phyloP scores from a whole-genome alignment of 306 rosid species.

The Fragaria nilgerrensis region DNA sequence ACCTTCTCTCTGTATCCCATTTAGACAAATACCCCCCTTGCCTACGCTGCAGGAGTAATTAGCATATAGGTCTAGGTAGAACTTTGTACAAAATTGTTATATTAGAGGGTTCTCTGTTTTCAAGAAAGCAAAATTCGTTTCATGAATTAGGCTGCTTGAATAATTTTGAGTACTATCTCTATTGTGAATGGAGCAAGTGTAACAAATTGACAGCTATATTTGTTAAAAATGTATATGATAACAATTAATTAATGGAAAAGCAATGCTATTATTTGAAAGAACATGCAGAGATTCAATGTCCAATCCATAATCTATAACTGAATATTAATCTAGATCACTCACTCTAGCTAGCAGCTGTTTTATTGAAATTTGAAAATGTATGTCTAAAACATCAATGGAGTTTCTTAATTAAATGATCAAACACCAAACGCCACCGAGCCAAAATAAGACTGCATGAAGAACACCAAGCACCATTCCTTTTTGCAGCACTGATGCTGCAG shows the following conservation, averaged over 20 bases:
- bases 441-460: not conserved
- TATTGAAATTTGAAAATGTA: not conserved
- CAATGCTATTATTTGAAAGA: not conserved
- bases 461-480: not conserved
- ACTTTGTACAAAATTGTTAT: not conserved
- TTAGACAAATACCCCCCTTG: not conserved
- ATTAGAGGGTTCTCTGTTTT: not conserved
- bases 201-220: not conserved
- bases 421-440: not conserved
- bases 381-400: not conserved
- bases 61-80: not conserved
- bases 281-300: not conserved
- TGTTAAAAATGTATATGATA: not conserved
- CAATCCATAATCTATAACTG: not conserved
- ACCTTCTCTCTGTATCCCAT: not conserved
- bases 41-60: not conserved
- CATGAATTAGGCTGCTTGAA: no score
- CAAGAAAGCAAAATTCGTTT: not conserved
- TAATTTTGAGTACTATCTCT: not conserved
- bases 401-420: not conserved
- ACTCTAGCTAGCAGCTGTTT: not conserved
- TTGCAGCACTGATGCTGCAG: not conserved
- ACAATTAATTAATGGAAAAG: not conserved
- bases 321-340: not conserved
- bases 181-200: not conserved